Base-by-base conservation (phyloP, 1,139 yeast genomes). In the Hansenula lynferdii region DNA sequence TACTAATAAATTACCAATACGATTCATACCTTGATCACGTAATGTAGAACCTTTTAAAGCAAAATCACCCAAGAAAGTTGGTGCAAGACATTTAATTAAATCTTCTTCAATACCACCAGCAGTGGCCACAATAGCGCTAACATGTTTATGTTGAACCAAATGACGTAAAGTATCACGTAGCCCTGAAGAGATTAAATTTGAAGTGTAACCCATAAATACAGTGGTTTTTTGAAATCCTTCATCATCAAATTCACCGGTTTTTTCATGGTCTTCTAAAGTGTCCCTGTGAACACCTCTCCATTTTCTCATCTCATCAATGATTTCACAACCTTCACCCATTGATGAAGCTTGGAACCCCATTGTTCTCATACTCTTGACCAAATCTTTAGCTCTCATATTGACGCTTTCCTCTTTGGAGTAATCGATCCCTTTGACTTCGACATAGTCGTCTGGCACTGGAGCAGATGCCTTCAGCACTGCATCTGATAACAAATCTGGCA, bases 71-170 rank as follows among this genome's bases (percentile, higher is more conserved):
- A 92, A 70, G 56, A 82, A 90, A 4, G 99, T 92, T 40, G 96
- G 96, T 1, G 97, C 98, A 45, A 92, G 72, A 58, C 96, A 89
- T 62, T 92, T 92, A 67, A 92, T 92, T 42, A 94, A 68, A 65
- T 92, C 99, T 64, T 92, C 99, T 63, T 92, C 99, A 47, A 92
- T 80, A 49, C 98, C 99, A 49, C 99, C 99, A 18, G 97, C 98
- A 45, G 90, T 76, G 10, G 98, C 85, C 36, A 94, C 98, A 54
- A 92, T 78, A 16, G 95, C 97, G 52, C 90, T 84, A 34, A 92
- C 96, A 79, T 85, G 85, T 62, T 89, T 89, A 67, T 94, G 82
- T 62, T 92, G 95, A 28, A 87, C 97, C 51, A 94, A 71, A 60
- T 71, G 92, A 57, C 95, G 76, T 51, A 92, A 69, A 31, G 96